phyloP scores from a whole-genome alignment of 345 rosid genomes.

The Melaleuca alternifolia region DNA sequence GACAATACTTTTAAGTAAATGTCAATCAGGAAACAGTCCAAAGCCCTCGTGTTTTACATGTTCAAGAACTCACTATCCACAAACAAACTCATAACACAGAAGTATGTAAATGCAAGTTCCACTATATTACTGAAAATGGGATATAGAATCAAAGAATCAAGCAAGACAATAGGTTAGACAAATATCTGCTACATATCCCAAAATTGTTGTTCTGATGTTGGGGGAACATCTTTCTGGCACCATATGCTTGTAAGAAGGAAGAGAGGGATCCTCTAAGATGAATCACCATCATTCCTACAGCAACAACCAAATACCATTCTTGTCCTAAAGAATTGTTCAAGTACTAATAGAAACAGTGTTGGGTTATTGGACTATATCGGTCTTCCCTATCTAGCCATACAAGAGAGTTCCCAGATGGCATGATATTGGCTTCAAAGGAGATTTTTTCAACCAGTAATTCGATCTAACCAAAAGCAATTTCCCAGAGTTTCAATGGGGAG shows the following conservation, averaged over 20 bases:
- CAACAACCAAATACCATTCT: not conserved
- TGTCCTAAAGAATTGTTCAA: not conserved
- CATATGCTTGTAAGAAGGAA: not conserved
- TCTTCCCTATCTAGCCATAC: not conserved
- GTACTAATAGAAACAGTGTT: not conserved
- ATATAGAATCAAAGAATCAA: not conserved
- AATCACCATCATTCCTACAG: not conserved
- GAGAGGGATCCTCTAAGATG: not conserved
- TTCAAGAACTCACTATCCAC: not conserved
- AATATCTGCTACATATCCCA: not conserved
- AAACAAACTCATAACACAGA: not conserved
- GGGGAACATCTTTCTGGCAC: not conserved
- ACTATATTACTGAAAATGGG: not conserved
- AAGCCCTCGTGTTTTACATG: not conserved
- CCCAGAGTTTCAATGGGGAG: not conserved
- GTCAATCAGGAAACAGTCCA: not conserved
- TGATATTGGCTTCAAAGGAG: not conserved
- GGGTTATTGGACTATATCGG: not conserved
- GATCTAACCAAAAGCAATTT: not conserved
- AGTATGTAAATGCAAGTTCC: not conserved
- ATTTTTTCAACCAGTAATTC: not conserved
- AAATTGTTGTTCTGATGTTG: not conserved
- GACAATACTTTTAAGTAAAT: not conserved
- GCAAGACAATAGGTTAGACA: not conserved
- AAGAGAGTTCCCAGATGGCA: not conserved